Evolutionary conservation across 2,329 filamentous ascomycete species (phyloP), one percentile per base, ranked within the genome.

Genomic region (Fusarium graminum): DNA sequence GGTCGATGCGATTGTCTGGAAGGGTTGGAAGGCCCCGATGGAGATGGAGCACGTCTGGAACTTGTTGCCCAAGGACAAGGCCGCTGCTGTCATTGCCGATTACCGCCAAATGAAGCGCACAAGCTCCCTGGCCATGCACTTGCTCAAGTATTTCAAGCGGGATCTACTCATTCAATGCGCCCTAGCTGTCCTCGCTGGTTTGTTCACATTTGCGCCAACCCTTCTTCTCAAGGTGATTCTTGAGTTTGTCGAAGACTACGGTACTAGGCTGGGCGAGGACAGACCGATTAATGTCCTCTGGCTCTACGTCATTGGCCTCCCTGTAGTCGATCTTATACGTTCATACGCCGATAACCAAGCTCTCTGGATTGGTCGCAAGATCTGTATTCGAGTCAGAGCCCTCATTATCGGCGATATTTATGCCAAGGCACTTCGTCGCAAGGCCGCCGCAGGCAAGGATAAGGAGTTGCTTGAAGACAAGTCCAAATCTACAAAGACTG

Each of bases 401-500:
- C 95, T 99, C 74, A 93, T 99, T 64, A 93, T 99, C 68, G 95
- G 95, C 54, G 95, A 99, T 74, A 95, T 99, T 44, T 99, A 99
- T 76, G 92, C 93, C 57, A 99, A 99, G 80, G 93, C 95, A 2
- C 85, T 99, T 17, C 89, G 96, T 66, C 90, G 95, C 71, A 97
- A 97, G 78, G 94, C 93, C 17, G 90, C 93, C 22, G 89, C 94
- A 10, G 87, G 89, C 17, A 85, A 84, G 36, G 93, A 98, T 69
- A 89, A 90, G 52, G 84, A 90, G 1, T 82, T 95, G 16, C 91
- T 92, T 30, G 82, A 85, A 52, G 63, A 73, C 4, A 76, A 82
- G 26, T 72, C 82, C 10, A 78, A 83, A 51, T 66, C 74, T 51
- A 75, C 59, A 55, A 55, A 75, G 69, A 63, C 76, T 8, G 63